Base-by-base conservation (phyloP, 202 grass and related monocot species). In the Zoysia matrella region DNA sequence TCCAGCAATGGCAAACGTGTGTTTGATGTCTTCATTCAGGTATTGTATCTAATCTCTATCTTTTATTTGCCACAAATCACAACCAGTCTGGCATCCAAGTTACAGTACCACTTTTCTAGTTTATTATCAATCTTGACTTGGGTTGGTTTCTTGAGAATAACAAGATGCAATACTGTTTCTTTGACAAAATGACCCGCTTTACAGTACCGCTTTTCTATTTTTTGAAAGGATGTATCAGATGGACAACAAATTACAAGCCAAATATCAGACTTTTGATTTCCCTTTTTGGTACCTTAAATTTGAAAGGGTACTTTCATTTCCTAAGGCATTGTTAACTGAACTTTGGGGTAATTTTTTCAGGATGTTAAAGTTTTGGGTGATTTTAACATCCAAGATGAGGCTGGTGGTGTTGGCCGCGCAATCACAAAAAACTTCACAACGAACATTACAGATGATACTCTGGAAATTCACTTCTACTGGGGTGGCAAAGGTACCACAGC, bases 381-480 rank as follows among this genome's bases (percentile, higher is more conserved):
- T 72, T 97, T 97, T 82, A 90, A 97, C 75, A 97, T 97, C 83
- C 71, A 85, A 83, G 77, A 92, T 58, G 86, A 85, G 73, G 87
- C 80, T 56, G 88, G 92, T n/a, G 89, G 89, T 68, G 77, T 69
- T 66, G 56, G 74, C 69, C 86, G 76, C 57, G 77, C 50, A 68
- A 81, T 90, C 53, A 72, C 57, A 56, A 84, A 78, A 72, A 85
- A 69, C 55, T 92, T 97, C 71, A 67, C 77, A 42, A 74, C 69
- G 47, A 80, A 72, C 68, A 83, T 97, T 15, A 90, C 77, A 52
- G 85, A 85, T 16, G 90, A 88, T 73, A 97, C 87, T 1, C 80
- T 97, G 77, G 94, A 97, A 90, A 97, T 97, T 71, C 94, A 97
- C 75, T 90, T 97, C 16, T 97, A 97, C 62, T 97, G 94, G 94